These are phyloP conservation scores for Solanum rostratum DNA, from an alignment of 257 asterid genomes.

Conservation along the genomic window DNA sequence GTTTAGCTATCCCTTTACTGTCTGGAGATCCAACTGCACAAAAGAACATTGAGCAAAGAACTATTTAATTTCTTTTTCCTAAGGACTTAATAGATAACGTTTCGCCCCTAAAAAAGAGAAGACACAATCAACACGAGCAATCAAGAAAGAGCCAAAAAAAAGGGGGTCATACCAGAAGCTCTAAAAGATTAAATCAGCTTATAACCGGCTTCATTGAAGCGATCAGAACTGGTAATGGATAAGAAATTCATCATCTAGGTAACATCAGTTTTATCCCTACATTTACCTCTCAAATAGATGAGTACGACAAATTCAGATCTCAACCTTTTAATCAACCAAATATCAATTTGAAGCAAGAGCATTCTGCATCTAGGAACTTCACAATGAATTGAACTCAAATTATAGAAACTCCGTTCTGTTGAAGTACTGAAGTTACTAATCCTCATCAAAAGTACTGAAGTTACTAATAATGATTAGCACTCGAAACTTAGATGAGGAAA, in stretches of 20 bases:
- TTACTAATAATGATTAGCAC: neutral
- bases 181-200: neutral
- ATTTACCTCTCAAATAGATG: neutral
- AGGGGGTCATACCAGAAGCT: neutral
- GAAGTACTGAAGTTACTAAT: neutral
- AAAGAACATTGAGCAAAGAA: neutral
- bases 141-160: neutral
- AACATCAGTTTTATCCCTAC: neutral
- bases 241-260: neutral
- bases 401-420: neutral
- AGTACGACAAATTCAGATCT: neutral
- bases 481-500: neutral
- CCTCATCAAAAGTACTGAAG: neutral
- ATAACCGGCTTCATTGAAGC: neutral
- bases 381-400: neutral
- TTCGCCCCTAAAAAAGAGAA: neutral
- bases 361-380: neutral
- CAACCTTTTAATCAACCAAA: neutral
- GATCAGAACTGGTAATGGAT: neutral
- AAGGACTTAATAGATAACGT: neutral
- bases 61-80: neutral
- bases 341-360: neutral
- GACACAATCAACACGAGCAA: neutral
- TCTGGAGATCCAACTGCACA: neutral
- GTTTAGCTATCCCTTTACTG: neutral